A percentile compares a stretch with the other conserved stretches of the same genome.
These are phyloP conservation scores for Talaromyces marneffei DNA, from an alignment of 2,329 filamentous ascomycete species.

Conservation along the genomic window DNA sequence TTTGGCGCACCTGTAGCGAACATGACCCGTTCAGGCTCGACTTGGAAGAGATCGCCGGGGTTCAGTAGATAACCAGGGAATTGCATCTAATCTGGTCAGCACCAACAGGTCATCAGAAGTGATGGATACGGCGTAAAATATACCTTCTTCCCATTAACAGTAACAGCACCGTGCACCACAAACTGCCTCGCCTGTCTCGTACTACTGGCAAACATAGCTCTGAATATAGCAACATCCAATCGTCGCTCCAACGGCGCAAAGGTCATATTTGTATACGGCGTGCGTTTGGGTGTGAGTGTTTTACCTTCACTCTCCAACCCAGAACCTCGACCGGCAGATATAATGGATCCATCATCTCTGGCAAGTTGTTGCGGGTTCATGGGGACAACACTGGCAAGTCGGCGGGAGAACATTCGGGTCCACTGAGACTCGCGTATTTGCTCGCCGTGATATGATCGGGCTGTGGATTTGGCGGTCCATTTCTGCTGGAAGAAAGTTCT, in stretches of 20 bases:
- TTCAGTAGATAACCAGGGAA: slow-evolving; percentile 92
- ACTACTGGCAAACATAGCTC: slow-evolving; percentile 90
- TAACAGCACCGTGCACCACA: slow-evolving; percentile 85
- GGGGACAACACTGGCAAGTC: slow-evolving; percentile 73
- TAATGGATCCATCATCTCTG: slow-evolving; percentile 70
- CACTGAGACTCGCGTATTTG: slow-evolving; percentile 90
- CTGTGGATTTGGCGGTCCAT: slow-evolving; percentile 80
- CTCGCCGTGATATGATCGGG: slow-evolving; percentile 88
- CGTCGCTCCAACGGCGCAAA: slow-evolving; percentile 87
- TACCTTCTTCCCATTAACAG: slow-evolving; percentile 94
- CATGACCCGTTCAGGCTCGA: slow-evolving; percentile 81
- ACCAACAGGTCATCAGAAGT: background rate
- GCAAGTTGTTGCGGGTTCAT: slow-evolving; percentile 81
- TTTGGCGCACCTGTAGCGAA: slow-evolving; percentile 77
- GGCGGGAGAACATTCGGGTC: slow-evolving; percentile 84
- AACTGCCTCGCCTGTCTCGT: slow-evolving; percentile 89
- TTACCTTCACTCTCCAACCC: slow-evolving; percentile 25
- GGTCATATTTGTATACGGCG: slow-evolving; percentile 94
- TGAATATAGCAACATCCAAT: slow-evolving; percentile 89
- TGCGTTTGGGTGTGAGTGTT: slow-evolving; percentile 38
- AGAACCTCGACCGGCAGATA: slow-evolving; percentile 76
- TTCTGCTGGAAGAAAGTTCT: slow-evolving; percentile 96
- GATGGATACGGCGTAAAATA: background rate
- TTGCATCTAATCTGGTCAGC: slow-evolving; percentile 60
- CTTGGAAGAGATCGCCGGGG: slow-evolving; percentile 96